Conservation (phyloP, 805 yeast species). For the Yamadazyma sp. region DNA sequence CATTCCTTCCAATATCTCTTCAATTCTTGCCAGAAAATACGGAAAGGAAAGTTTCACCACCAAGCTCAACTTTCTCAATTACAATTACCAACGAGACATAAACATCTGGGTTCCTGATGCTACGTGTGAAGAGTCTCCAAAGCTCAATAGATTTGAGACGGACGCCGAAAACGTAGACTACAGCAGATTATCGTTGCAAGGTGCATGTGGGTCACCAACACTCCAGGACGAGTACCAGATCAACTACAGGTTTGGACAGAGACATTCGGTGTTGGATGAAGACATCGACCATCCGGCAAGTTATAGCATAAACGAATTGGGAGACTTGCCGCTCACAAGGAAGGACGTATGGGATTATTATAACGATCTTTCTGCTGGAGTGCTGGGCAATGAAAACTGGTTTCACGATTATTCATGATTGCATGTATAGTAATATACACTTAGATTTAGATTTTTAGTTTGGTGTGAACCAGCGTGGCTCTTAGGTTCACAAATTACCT, state of each 20-base stretch:
- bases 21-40: constrained; percentile 32
- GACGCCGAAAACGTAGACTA: constrained; percentile 21
- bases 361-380: constrained; percentile 21
- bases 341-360: constrained; percentile 38
- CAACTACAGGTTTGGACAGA: constrained; percentile 22
- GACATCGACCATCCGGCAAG: constrained; percentile 26
- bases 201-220: constrained; percentile 38
- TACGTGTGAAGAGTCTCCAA: constrained; percentile 35
- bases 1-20: constrained; percentile 34
- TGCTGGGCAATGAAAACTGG: constrained; percentile 22
- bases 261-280: constrained; percentile 24
- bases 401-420: constrained; percentile 16
- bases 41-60: constrained; percentile 31
- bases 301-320: constrained; percentile 21
- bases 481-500: too few relatives aligned
- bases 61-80: constrained; percentile 25
- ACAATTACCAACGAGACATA: constrained; percentile 44
- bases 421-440: constrained; percentile 9
- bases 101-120: constrained; percentile 48
- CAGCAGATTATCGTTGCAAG: constrained; percentile 30
- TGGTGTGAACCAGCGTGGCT: too few relatives aligned
- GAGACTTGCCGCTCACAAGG: constrained; percentile 42
- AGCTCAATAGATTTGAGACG: constrained; percentile 17
- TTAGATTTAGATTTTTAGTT: neutral
- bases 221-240: constrained; percentile 40